Percentiles rank a stretch among this genome's conserved stretches.
Conservation (phyloP, 2,329 filamentous ascomycete genomes). For the Penicillium sp. region DNA sequence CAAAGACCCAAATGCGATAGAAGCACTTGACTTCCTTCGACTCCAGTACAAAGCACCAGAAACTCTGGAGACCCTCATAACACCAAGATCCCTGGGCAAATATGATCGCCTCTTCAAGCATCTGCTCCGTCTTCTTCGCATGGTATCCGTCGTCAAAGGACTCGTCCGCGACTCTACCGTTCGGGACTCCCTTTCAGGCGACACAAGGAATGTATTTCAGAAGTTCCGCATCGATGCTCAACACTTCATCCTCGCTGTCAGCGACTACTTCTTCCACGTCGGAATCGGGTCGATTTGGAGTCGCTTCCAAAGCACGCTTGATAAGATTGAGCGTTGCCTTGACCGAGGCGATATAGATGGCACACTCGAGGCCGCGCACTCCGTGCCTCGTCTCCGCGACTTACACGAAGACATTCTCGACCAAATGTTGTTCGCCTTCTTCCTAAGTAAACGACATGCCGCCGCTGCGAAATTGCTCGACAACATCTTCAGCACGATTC, state of each 20-base stretch:
- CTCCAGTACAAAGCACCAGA: conserved; percentile 78
- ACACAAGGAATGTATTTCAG: conserved; percentile 46
- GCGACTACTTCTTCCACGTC: conserved; percentile 76
- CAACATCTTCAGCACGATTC: conserved; percentile 70
- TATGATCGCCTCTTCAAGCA: conserved; percentile 86
- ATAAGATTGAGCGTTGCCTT: conserved; percentile 61
- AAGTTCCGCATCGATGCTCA: conserved; percentile 75
- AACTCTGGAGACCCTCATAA: conserved; percentile 72
- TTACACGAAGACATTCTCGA: conserved; percentile 74
- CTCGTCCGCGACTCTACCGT: conserved; percentile 59
- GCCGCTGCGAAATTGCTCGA: conserved; percentile 73
- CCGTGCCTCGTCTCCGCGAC: conserved; percentile 66
- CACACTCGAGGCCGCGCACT: conserved; percentile 54
- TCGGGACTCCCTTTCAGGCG: conserved; percentile 32
- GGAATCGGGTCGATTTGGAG: conserved; percentile 74
- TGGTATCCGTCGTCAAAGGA: conserved; percentile 72
- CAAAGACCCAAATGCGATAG: conserved; percentile 77
- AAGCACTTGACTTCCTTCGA: conserved; percentile 90
- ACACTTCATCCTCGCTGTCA: conserved; percentile 72
- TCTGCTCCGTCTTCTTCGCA: conserved; percentile 72
- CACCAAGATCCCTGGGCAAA: conserved; percentile 66
- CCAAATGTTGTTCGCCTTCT: conserved; percentile 69
- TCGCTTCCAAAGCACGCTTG: conserved; percentile 66
- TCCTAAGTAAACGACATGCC: conserved; percentile 73
- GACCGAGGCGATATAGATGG: conserved; percentile 46